A percentile compares a stretch with the other conserved stretches of the same genome.
Conservation (phyloP, 73 alveolate species). For the Paraurostyla sp. region DNA sequence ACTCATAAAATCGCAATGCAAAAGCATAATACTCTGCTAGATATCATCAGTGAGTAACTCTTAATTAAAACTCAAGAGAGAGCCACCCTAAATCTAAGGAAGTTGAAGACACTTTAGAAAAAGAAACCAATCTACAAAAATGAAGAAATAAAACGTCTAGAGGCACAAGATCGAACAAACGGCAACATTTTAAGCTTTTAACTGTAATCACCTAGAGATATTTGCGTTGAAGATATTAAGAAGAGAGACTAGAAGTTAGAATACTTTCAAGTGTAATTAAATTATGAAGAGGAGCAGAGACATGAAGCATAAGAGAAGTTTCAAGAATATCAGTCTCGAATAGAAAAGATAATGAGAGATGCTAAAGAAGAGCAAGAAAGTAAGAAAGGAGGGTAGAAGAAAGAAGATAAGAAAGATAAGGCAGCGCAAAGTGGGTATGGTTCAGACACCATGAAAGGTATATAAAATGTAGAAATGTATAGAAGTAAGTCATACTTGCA, state of each 20-base stretch:
- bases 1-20: not conserved
- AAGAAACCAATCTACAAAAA: not conserved
- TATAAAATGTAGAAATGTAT: not conserved
- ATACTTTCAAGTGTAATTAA: not conserved
- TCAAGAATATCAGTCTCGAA: not conserved
- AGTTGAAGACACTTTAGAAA: not conserved
- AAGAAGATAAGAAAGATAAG: not conserved
- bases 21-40: not conserved
- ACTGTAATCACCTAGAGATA: constrained; percentile 1
- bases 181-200: not conserved
- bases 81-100: not conserved
- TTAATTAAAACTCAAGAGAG: not conserved
- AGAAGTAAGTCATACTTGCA: not conserved
- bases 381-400: not conserved
- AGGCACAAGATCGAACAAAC: not conserved
- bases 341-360: not conserved
- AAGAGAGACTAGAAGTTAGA: not conserved
- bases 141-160: not conserved
- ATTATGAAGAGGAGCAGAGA: no score
- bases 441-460: no score
- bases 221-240: not conserved
- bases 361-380: not conserved
- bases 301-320: not conserved
- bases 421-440: no score
- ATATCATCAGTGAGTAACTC: constrained; percentile 2